phyloP scores from a whole-genome alignment of 164 flowering plant species.

The Saururus chinensis region DNA sequence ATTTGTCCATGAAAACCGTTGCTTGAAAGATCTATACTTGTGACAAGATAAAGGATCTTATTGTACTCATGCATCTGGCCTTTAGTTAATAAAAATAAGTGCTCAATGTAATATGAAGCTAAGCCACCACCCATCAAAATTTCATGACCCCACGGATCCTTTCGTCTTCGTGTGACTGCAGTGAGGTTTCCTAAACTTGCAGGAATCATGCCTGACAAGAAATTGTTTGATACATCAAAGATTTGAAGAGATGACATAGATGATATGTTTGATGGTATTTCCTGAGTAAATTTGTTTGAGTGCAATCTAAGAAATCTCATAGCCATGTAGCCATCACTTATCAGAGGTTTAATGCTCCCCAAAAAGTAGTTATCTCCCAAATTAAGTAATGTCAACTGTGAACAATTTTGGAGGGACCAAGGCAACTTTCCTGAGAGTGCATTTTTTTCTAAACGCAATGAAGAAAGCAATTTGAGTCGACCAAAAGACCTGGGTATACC shows the following conservation, averaged over 20 bases:
- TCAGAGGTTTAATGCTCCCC: slow-evolving; percentile 21
- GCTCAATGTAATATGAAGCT: background rate
- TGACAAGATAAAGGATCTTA: background rate
- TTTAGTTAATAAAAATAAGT: slow-evolving; percentile 3
- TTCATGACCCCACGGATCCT: too few relatives aligned
- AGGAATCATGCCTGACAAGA: slow-evolving; percentile 23
- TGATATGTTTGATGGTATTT: slow-evolving; percentile 18
- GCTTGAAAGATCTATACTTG: slow-evolving; percentile 22
- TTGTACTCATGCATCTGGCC: slow-evolving; percentile 9
- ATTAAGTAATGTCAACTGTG: slow-evolving; percentile 14
- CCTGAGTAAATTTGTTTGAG: slow-evolving; percentile 19
- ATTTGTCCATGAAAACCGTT: slow-evolving; percentile 19
- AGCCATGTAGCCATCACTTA: slow-evolving; percentile 4
- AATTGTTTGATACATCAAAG: slow-evolving; percentile 15
- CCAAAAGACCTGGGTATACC: slow-evolving; percentile 18
- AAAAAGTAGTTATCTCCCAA: slow-evolving; percentile 21
- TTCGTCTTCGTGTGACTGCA: background rate
- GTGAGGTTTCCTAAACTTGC: slow-evolving; percentile 16
- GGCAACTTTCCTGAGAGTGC: slow-evolving; percentile 19
- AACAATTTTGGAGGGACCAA: slow-evolving; percentile 8
- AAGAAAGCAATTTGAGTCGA: background rate
- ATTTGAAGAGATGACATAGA: slow-evolving; percentile 13
- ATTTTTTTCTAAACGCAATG: slow-evolving; percentile 13
- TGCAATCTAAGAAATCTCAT: slow-evolving; percentile 14
- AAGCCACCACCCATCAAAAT: too few relatives aligned